phyloP scores from a whole-genome alignment of 345 rosid species.

The Odontarrhena argentea region DNA sequence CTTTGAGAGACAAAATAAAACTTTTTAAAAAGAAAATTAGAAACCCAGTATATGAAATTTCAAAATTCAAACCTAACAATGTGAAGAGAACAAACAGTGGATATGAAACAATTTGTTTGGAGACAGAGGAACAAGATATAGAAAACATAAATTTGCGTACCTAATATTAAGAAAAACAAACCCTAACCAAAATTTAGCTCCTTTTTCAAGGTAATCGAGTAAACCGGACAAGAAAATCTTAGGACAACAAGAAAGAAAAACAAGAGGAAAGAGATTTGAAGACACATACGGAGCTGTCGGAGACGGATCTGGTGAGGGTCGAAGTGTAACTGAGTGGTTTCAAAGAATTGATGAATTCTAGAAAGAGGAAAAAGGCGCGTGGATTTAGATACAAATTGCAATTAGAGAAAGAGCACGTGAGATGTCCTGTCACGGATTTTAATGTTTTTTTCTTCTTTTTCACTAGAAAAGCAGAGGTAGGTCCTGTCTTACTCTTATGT shows the following conservation, averaged over 20 bases:
- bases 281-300: conserved; percentile 28
- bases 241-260: conserved; percentile 8
- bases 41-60: neutral
- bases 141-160: conserved; percentile 21
- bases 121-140: neutral
- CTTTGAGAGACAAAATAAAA: conserved; percentile 10
- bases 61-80: conserved; percentile 20
- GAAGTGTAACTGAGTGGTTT: conserved; percentile 37
- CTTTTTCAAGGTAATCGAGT: neutral
- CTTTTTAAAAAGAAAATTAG: neutral
- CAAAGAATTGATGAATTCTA: conserved; percentile 25
- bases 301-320: conserved; percentile 54
- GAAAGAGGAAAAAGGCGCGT: conserved; percentile 47
- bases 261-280: conserved; percentile 11
- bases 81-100: neutral
- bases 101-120: neutral
- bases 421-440: conserved; percentile 46
- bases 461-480: conserved; percentile 20
- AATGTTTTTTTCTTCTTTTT: conserved; percentile 9
- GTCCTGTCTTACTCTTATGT: conserved; percentile 38
- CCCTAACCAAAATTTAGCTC: conserved; percentile 31
- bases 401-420: conserved; percentile 55
- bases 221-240: neutral
- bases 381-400: conserved; percentile 37
- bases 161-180: neutral